Conservation (phyloP, 805 yeast species). For the Suhomyces sp. region DNA sequence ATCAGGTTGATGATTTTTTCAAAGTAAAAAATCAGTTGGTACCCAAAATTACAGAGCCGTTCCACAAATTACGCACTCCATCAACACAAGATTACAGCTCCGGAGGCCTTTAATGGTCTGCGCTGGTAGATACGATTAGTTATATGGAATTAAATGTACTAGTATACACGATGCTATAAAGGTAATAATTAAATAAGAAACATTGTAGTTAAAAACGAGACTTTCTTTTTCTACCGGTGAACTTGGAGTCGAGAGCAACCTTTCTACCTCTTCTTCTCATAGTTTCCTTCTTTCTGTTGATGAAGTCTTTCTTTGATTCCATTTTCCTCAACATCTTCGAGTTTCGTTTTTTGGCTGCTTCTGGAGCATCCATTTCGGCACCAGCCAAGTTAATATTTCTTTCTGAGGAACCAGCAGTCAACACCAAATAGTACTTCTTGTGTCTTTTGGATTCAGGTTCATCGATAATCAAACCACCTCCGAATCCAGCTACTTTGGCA, state of each 20-base stretch:
- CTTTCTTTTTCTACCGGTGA: constrained; percentile 73
- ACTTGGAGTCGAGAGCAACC: constrained; percentile 88
- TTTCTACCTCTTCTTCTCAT: constrained; percentile 87
- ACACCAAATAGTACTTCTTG: constrained; percentile 84
- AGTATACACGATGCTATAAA: not conserved
- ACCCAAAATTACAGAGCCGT: constrained; percentile 7
- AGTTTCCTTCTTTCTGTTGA: constrained; percentile 86
- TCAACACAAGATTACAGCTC: too few species aligned
- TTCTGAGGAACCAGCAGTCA: constrained; percentile 82
- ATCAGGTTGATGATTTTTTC: constrained; percentile 4
- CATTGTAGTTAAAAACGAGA: constrained; percentile 31
- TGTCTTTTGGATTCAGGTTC: constrained; percentile 91
- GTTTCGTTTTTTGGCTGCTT: constrained; percentile 38
- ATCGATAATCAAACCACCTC: constrained; percentile 92
- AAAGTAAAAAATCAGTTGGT: constrained; percentile 4
- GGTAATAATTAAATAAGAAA: not conserved
- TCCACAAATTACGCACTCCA: not conserved
- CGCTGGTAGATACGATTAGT: not conserved
- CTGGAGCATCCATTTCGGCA: constrained; percentile 73
- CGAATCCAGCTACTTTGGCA: constrained; percentile 93
- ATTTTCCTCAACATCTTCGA: constrained; percentile 50
- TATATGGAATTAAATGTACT: not conserved
- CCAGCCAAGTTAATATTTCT: constrained; percentile 74
- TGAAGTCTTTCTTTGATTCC: constrained; percentile 78
- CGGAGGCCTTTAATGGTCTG: too few species aligned